phyloP scores from a whole-genome alignment of 495 filamentous ascomycete species.

The Aspergillus diversus region DNA sequence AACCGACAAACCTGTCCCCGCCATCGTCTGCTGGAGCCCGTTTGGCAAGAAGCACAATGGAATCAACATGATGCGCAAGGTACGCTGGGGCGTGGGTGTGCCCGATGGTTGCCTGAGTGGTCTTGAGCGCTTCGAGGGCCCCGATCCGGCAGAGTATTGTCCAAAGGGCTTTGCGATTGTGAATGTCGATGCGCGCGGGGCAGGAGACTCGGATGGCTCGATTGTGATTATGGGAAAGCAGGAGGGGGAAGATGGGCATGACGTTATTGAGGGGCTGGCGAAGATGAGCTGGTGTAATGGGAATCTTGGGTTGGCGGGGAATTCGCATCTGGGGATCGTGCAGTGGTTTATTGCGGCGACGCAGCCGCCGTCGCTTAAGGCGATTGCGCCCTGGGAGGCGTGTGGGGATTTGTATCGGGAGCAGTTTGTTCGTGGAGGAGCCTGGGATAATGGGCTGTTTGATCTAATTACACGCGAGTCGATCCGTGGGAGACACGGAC shows the following conservation, averaged over 20 bases:
- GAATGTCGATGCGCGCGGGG: slow-evolving; percentile 42
- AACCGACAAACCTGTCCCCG: slow-evolving; percentile 28
- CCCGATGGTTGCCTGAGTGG: slow-evolving; percentile 21
- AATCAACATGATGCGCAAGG: slow-evolving; percentile 22
- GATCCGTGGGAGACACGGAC: slow-evolving; percentile 10
- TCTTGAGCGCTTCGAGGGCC: slow-evolving; percentile 52
- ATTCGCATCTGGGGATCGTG: slow-evolving; percentile 36
- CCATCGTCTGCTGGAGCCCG: slow-evolving; percentile 36
- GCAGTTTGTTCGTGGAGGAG: slow-evolving; percentile 21
- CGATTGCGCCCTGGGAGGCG: slow-evolving; percentile 47
- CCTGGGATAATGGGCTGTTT: slow-evolving; percentile 11
- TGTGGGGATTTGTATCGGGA: slow-evolving; percentile 40
- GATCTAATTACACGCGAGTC: slow-evolving; percentile 9
- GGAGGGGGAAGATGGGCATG: slow-evolving; percentile 26
- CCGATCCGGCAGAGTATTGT: slow-evolving; percentile 52
- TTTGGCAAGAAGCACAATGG: slow-evolving; percentile 38
- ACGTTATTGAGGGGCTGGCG: slow-evolving; percentile 22
- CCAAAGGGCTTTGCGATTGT: slow-evolving; percentile 46
- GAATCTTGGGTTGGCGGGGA: slow-evolving; percentile 28
- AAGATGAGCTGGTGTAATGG: slow-evolving; percentile 28
- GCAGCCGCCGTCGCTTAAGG: slow-evolving; percentile 38
- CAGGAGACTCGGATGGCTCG: slow-evolving; percentile 36
- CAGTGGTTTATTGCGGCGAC: slow-evolving; percentile 36
- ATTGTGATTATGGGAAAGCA: slow-evolving; percentile 29
- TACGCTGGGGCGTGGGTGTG: slow-evolving; percentile 24